Evolutionary conservation across 1,139 yeast species (phyloP).

Genomic region (Magnusiomyces sp.): DNA sequence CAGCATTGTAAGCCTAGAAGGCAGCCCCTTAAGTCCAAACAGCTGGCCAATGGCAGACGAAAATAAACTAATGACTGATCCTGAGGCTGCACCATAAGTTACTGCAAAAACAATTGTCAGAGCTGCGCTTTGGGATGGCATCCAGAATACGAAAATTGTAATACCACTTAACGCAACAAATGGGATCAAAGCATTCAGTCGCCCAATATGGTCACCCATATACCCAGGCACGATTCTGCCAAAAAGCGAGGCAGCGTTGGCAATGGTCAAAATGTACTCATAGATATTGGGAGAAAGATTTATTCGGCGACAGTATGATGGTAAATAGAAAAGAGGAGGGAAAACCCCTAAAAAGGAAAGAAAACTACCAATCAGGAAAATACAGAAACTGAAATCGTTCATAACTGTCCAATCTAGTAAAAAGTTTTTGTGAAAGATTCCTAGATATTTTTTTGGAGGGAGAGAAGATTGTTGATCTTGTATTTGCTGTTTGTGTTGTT

Average conservation of each 20-base stretch:
- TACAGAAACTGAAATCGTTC: conserved; percentile 17
- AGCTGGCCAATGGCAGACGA: conserved; percentile 41
- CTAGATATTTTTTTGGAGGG: neutral
- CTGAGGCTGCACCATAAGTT: conserved; percentile 42
- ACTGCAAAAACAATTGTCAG: conserved; percentile 34
- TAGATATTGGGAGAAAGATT: conserved; percentile 21
- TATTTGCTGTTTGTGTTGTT: neutral
- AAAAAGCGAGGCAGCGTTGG: conserved; percentile 41
- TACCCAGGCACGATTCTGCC: conserved; percentile 46
- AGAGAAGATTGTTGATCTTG: too few relatives aligned
- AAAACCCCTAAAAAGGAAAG: conserved; percentile 32
- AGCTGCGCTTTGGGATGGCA: conserved; percentile 19
- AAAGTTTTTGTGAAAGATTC: neutral
- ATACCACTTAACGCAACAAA: conserved; percentile 24
- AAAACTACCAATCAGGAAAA: conserved; percentile 22
- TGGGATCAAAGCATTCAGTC: conserved; percentile 37
- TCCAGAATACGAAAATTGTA: conserved; percentile 25
- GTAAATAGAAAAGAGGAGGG: conserved; percentile 31
- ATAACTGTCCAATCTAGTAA: conserved; percentile 18
- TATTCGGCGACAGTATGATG: conserved; percentile 5
- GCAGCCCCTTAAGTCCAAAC: conserved; percentile 37
- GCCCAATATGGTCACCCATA: conserved; percentile 40
- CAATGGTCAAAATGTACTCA: conserved; percentile 36
- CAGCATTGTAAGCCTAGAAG: conserved; percentile 47
- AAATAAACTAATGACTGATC: conserved; percentile 33